Base-by-base conservation (phyloP, 2,329 filamentous ascomycete species). In the Diaporthe destruens region DNA sequence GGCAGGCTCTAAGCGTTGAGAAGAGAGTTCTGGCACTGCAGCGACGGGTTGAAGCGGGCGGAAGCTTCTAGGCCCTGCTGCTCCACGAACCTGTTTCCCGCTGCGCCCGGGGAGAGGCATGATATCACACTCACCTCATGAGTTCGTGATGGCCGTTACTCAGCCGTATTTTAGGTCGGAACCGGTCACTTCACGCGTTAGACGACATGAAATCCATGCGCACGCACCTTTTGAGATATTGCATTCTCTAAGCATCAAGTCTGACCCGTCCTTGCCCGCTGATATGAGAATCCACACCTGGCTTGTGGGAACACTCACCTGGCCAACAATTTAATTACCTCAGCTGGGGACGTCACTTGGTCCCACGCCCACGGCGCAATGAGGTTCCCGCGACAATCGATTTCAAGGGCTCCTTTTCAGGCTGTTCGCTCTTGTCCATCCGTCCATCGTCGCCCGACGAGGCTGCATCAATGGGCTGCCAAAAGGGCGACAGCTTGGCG, bases 101-200 rank as follows among this genome's bases (percentile, higher is more conserved):
- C 61, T 32, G 14, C 16, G 29, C 16, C 47, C 32, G 11, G 14
- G 23, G 29, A n/a, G 34, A 16, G n/a, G 16, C 42, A 70, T 70
- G 68, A 70, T 70, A 70, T 70, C 68, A 70, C 68, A 9, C 23
- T 61, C 68, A 70, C 68, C 68, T 70, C 68, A 61, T 55, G 20
- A 44, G 20, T 61, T 36, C 47, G 16, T 20, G 47, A 65, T 51
- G 29, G 44, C 29, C 61, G n/a, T 53, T 39, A 4, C 20, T 51
- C 20, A 25, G 18, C 44, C 29, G n/a, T 36, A 12, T 53, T 25
- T 18, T 25, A 53, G 29, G 29, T 18, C 61, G n/a, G 32, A 29
- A 20, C 47, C 25, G 47, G 20, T 44, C 55, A 61, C 29, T 42
- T 39, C 32, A 61, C 18, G 23, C 34, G 14, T 18, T 39, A 12